phyloP scores from a whole-genome alignment of 164 flowering plant species.

The Magnolia changhungtana region DNA sequence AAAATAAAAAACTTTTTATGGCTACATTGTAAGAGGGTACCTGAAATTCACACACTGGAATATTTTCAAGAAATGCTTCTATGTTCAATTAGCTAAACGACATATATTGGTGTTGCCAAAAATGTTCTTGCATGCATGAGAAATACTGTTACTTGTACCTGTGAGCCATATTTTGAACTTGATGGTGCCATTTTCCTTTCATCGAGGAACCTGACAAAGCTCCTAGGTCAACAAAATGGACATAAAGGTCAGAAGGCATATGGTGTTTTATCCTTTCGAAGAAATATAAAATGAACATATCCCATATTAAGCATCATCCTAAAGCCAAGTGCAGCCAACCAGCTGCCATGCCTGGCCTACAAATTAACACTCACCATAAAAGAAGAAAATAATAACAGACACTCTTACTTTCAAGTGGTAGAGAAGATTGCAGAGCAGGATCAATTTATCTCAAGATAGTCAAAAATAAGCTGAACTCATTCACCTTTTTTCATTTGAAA shows the following conservation, averaged over 20 bases:
- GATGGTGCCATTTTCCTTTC: constrained; percentile 61
- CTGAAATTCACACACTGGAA: too few species aligned
- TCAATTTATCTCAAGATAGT: background rate
- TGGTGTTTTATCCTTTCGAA: background rate
- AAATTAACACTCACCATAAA: background rate
- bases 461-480: background rate
- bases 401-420: background rate
- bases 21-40: too few species aligned
- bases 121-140: background rate
- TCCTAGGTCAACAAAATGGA: constrained; percentile 44
- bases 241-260: background rate
- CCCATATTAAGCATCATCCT: background rate
- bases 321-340: background rate
- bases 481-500: background rate
- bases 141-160: constrained; percentile 40
- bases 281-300: background rate
- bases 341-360: background rate
- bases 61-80: too few species aligned
- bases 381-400: background rate
- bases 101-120: too few species aligned
- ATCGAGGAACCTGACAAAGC: constrained; percentile 72
- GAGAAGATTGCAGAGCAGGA: too few species aligned
- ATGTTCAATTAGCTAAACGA: too few species aligned
- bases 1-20: too few species aligned
- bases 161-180: constrained; percentile 79